These are phyloP conservation scores for Aegilops sharonensis DNA, from an alignment of 176 grass and related monocot genomes.

Conservation along the genomic window DNA sequence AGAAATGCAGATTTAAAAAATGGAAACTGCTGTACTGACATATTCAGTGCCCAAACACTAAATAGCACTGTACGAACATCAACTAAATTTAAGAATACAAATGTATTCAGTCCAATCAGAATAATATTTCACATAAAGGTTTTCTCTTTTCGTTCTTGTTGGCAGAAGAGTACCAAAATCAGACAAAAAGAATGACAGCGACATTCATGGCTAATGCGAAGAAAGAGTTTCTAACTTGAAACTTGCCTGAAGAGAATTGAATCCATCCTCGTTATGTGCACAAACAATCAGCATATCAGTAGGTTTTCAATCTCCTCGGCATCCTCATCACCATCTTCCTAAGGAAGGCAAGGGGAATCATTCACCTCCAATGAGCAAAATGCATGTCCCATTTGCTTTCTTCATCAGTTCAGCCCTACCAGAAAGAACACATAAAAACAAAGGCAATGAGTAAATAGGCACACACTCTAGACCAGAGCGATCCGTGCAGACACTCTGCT, in stretches of 20 bases:
- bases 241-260: constrained; percentile 84
- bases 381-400: too few relatives aligned
- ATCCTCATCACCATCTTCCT: too few relatives aligned
- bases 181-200: background rate
- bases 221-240: background rate
- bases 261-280: constrained; percentile 73
- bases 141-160: background rate
- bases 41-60: too few relatives aligned
- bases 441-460: too few relatives aligned
- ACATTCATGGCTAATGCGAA: background rate
- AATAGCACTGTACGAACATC: too few relatives aligned
- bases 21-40: background rate
- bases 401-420: too few relatives aligned
- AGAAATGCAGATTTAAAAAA: background rate
- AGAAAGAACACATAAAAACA: too few relatives aligned
- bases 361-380: too few relatives aligned
- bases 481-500: too few relatives aligned
- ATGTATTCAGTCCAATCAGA: background rate
- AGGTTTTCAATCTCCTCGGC: constrained; percentile 24
- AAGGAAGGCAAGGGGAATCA: too few relatives aligned
- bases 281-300: constrained; percentile 76
- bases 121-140: background rate
- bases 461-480: too few relatives aligned
- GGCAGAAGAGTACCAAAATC: background rate
- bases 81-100: background rate